Evolutionary conservation across 2,329 filamentous ascomycete genomes (phyloP).

Genomic region (Taxawa tesnikishii): DNA sequence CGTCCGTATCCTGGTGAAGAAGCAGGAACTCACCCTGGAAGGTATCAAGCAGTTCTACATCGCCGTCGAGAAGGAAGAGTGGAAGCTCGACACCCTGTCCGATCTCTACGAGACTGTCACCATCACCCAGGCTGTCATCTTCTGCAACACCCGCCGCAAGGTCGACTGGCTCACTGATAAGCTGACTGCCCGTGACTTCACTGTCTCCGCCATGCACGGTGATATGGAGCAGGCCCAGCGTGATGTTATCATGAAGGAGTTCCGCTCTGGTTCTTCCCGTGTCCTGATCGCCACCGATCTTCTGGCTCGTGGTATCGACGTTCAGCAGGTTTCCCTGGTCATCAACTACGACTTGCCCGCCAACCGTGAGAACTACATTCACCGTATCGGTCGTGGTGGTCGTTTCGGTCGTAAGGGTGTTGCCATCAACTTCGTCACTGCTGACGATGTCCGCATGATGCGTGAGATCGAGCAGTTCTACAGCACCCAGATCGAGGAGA

Average conservation of each 20-base stretch:
- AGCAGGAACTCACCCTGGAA: slow-evolving; percentile 97
- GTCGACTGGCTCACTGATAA: slow-evolving; percentile 99
- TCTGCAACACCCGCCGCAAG: slow-evolving; percentile 99
- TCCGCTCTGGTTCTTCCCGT: slow-evolving; percentile 96
- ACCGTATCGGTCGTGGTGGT: slow-evolving; percentile 98
- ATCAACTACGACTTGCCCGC: slow-evolving; percentile 99
- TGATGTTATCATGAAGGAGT: slow-evolving; percentile 99
- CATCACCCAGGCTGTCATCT: slow-evolving; percentile 99
- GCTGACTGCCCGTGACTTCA: slow-evolving; percentile 97
- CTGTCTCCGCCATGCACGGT: slow-evolving; percentile 98
- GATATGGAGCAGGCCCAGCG: slow-evolving; percentile 98
- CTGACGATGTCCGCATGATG: slow-evolving; percentile 99
- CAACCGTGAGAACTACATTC: slow-evolving; percentile 99
- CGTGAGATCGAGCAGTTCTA: slow-evolving; percentile 99
- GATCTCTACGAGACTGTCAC: slow-evolving; percentile 99
- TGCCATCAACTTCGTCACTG: slow-evolving; percentile 99
- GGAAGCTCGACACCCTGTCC: slow-evolving; percentile 98
- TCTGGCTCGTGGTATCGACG: slow-evolving; percentile 97
- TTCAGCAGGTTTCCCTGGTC: slow-evolving; percentile 98
- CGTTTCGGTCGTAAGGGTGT: slow-evolving; percentile 99
- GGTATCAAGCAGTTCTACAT: slow-evolving; percentile 99
- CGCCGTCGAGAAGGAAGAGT: slow-evolving; percentile 99
- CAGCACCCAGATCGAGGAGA: slow-evolving; percentile 99
- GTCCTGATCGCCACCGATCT: slow-evolving; percentile 97
- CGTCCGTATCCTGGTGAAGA: slow-evolving; percentile 98